Evolutionary conservation across 768 basidiomycete species (phyloP).

Genomic region (Trametes meyenii): DNA sequence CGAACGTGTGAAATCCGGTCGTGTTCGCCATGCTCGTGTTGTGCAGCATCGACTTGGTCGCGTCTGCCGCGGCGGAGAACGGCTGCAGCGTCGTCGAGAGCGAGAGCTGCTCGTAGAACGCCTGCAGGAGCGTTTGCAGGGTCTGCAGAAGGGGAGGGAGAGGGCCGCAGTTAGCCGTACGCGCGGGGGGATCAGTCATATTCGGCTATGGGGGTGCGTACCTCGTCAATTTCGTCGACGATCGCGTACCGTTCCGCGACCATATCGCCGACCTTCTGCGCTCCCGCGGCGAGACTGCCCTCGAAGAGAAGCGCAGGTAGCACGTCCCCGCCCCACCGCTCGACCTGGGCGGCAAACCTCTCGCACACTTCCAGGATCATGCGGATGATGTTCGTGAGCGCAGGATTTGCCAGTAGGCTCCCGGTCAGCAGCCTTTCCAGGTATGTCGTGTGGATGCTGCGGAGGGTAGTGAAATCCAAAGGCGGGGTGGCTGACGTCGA

Average conservation of each 20-base stretch:
- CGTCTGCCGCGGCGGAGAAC: constrained; percentile 55
- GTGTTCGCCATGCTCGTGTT: constrained; percentile 57
- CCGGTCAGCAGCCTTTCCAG: constrained; percentile 79
- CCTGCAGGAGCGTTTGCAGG: constrained; percentile 64
- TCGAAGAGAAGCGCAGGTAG: constrained; percentile 83
- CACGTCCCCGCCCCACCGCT: constrained; percentile 91
- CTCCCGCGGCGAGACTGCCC: constrained; percentile 60
- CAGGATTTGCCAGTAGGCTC: constrained; percentile 70
- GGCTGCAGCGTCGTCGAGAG: constrained; percentile 77
- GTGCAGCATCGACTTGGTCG: constrained; percentile 69
- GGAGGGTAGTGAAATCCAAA: constrained; percentile 86
- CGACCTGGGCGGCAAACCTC: constrained; percentile 83
- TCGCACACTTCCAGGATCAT: constrained; percentile 84
- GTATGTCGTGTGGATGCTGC: constrained; percentile 80
- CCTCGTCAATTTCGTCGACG: constrained; percentile 81
- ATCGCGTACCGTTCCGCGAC: constrained; percentile 69
- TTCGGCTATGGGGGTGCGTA: constrained; percentile 34
- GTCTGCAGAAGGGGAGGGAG: constrained; percentile 44
- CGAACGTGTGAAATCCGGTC: constrained; percentile 48
- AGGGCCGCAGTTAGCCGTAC: neutral
- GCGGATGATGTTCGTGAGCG: constrained; percentile 63
- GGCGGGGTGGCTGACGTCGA: constrained; percentile 38
- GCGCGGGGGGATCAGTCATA: neutral
- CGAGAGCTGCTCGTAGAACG: constrained; percentile 82
- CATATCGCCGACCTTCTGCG: constrained; percentile 66